Conservation (phyloP, 2,329 filamentous ascomycete species). For the Apiospora marii region DNA sequence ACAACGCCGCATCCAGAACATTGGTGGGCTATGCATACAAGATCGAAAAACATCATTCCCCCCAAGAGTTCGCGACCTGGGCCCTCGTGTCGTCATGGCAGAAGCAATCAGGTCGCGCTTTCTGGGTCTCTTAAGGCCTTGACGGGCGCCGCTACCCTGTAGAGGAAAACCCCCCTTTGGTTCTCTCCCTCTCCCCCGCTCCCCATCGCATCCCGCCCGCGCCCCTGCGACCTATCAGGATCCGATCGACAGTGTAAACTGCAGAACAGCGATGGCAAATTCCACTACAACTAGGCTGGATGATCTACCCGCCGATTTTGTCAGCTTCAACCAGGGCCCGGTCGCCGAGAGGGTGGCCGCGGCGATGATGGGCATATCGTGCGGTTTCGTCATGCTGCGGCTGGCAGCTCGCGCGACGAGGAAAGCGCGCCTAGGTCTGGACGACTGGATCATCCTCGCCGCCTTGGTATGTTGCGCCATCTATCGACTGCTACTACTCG, state of each 20-base stretch:
- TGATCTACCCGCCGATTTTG: constrained; percentile 16
- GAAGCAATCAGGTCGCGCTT: not conserved
- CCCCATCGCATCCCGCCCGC: not conserved
- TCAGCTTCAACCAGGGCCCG: constrained; percentile 21
- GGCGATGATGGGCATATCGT: constrained; percentile 19
- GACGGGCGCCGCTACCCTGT: not conserved
- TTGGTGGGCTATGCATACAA: constrained; percentile 15
- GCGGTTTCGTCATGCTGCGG: constrained; percentile 19
- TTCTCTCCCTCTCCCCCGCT: not conserved
- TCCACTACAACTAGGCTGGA: constrained; percentile 3
- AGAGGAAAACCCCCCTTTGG: not conserved
- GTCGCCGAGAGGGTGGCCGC: constrained; percentile 18
- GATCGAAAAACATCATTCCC: not conserved
- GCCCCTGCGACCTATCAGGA: constrained; percentile 1
- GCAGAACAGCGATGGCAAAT: constrained; percentile 2
- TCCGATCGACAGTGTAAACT: not conserved
- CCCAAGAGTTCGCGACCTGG: constrained; percentile 13
- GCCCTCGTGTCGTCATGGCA: constrained; percentile 6
- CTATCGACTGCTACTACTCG: not conserved
- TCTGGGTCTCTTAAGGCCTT: constrained; percentile 3
- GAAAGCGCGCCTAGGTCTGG: constrained; percentile 4
- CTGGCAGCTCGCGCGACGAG: constrained; percentile 3
- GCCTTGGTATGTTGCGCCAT: constrained; percentile 17
- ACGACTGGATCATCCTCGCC: constrained; percentile 23
- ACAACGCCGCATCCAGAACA: constrained; percentile 6